Percentiles rank a stretch among this genome's conserved stretches.
Conservation (phyloP, 495 filamentous ascomycete species). For the Xylaria sp. region DNA sequence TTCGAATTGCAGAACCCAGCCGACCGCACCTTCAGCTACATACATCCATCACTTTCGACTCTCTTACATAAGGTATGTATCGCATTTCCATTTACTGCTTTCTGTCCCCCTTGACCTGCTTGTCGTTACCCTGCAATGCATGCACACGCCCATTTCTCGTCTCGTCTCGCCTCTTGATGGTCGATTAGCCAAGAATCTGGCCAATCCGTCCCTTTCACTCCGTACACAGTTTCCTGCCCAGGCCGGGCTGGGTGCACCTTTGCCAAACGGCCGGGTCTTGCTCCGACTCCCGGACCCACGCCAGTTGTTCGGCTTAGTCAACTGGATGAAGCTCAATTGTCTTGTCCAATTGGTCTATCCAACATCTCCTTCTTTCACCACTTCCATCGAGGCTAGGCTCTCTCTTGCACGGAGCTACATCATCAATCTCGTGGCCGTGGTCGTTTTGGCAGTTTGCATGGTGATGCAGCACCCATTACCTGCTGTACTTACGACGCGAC, state of each 20-base stretch:
- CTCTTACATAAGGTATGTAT: slow-evolving; percentile 17
- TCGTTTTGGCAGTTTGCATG: background rate
- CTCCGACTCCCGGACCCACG: slow-evolving; percentile 27
- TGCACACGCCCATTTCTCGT: background rate
- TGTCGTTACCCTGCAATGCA: background rate
- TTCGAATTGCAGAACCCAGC: background rate
- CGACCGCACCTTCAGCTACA: background rate
- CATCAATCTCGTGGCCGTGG: background rate
- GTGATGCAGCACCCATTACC: background rate
- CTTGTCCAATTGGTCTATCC: slow-evolving; percentile 5
- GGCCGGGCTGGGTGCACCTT: slow-evolving; percentile 1
- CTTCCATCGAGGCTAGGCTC: background rate
- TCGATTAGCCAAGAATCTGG: background rate
- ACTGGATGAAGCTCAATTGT: slow-evolving; percentile 14
- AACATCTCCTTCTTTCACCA: background rate
- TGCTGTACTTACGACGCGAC: slow-evolving; percentile 4
- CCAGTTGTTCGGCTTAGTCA: background rate
- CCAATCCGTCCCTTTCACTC: too few relatives aligned
- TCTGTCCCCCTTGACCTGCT: too few relatives aligned
- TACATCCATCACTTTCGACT: background rate
- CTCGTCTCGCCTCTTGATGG: background rate
- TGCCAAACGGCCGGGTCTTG: slow-evolving; percentile 1
- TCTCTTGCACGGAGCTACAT: background rate
- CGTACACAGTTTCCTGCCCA: too few relatives aligned
- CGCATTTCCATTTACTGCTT: background rate